Evolutionary conservation across 129 eudicot species (phyloP).

Genomic region (Dittrichia graveolens): DNA sequence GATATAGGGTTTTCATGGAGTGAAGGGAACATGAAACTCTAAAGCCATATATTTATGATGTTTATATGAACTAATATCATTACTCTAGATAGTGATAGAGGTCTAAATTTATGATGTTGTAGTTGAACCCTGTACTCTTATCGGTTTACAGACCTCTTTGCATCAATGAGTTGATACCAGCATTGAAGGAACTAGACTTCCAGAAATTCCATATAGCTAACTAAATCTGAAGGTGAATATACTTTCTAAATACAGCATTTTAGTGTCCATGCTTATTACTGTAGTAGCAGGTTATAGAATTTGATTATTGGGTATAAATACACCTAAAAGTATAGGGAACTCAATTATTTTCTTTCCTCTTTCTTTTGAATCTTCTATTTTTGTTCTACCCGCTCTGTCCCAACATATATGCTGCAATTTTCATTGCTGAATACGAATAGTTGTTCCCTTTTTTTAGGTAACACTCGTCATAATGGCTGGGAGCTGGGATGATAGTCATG

Average conservation of each 20-base stretch:
- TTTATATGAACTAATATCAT: neutral
- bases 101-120: slow-evolving; percentile 8
- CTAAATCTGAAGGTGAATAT: slow-evolving; percentile 20
- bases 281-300: neutral
- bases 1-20: neutral
- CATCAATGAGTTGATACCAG: slow-evolving; percentile 27
- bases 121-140: neutral
- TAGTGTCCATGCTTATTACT: neutral
- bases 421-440: neutral
- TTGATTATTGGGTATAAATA: neutral
- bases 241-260: neutral
- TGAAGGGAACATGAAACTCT: neutral
- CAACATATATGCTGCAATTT: neutral
- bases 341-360: neutral
- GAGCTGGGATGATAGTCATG: slow-evolving; percentile 72
- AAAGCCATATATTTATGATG: neutral
- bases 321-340: neutral
- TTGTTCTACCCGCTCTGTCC: neutral
- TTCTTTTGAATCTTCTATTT: neutral
- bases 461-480: slow-evolving; percentile 55
- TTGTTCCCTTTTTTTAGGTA: slow-evolving; percentile 22
- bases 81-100: slow-evolving; percentile 1
- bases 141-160: slow-evolving; percentile 12
- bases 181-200: slow-evolving; percentile 19
- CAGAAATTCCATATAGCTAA: slow-evolving; percentile 11